These are phyloP conservation scores for Aureobasidium pullulans DNA, from an alignment of 2,329 filamentous ascomycete genomes.

Conservation along the genomic window DNA sequence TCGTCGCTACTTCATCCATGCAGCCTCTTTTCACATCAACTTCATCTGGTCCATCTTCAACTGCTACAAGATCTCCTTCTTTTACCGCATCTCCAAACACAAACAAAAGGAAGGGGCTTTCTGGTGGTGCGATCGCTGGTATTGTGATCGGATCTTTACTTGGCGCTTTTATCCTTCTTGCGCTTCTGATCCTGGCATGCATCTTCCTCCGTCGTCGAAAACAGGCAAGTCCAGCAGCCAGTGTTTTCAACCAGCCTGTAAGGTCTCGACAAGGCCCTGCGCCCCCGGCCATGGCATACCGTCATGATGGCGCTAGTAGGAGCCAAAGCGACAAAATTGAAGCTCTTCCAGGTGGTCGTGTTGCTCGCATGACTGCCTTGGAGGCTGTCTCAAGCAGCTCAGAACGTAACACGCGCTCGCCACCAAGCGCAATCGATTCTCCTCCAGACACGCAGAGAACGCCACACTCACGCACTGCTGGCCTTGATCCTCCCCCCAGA, in stretches of 20 bases:
- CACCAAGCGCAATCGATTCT: conserved; percentile 42
- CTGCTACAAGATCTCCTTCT: conserved; percentile 21
- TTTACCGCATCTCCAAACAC: conserved; percentile 22
- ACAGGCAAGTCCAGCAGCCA: conserved; percentile 56
- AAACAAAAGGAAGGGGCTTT: conserved; percentile 46
- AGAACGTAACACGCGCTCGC: conserved; percentile 47
- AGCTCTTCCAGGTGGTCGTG: conserved; percentile 75
- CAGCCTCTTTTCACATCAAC: conserved; percentile 54
- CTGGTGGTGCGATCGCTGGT: conserved; percentile 83
- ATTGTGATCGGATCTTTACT: conserved; percentile 76
- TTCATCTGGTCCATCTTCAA: conserved; percentile 18
- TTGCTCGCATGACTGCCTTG: conserved; percentile 91
- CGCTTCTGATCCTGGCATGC: conserved; percentile 54
- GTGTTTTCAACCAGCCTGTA: conserved; percentile 83
- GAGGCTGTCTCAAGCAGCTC: conserved; percentile 62
- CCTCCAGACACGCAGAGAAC: conserved; percentile 45
- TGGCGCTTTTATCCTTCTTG: conserved; percentile 62
- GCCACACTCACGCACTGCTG: conserved; percentile 41
- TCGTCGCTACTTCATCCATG: conserved; percentile 51
- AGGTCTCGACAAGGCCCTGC: conserved; percentile 43
- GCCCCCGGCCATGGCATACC: conserved; percentile 33
- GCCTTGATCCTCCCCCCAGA: conserved; percentile 51
- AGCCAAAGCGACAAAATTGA: conserved; percentile 44
- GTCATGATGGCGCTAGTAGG: conserved; percentile 32
- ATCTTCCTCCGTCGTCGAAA: conserved; percentile 50